Percentiles rank a stretch among this genome's conserved stretches.
Evolutionary conservation across 148 eudicot genomes (phyloP).

Genomic region (Simmondsia chinensis): DNA sequence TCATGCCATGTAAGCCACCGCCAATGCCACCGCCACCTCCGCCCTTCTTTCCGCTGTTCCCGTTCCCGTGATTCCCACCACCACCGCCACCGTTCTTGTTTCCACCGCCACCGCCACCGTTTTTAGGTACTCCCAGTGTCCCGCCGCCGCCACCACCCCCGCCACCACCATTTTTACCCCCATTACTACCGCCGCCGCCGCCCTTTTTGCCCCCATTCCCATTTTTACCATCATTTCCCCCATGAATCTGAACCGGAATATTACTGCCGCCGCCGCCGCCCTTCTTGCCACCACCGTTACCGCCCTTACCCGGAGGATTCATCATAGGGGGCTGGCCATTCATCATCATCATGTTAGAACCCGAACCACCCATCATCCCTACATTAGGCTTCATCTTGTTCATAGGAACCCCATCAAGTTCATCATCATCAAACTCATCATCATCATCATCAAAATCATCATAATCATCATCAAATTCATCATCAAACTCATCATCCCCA

Average conservation of each 20-base stretch:
- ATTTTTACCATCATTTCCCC: too few species aligned
- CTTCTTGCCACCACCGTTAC: constrained; percentile 7
- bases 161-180: constrained; percentile 5
- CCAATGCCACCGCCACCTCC: too few species aligned
- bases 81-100: constrained; percentile 18
- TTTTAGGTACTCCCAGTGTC: constrained; percentile 1
- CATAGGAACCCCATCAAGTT: constrained; percentile 25
- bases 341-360: too few species aligned
- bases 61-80: constrained; percentile 21
- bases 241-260: constrained; percentile 24
- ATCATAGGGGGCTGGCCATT: constrained; percentile 12
- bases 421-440: constrained; percentile 52
- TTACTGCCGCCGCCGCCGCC: constrained; percentile 15
- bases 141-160: too few species aligned
- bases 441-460: constrained; percentile 23
- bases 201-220: constrained; percentile 18
- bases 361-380: constrained; percentile 15
- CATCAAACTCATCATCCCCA: constrained; percentile 21
- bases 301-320: constrained; percentile 23
- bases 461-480: constrained; percentile 25
- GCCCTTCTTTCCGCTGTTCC: constrained; percentile 27
- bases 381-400: constrained; percentile 48
- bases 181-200: constrained; percentile 40
- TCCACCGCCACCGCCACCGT: constrained; percentile 9
- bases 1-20: constrained; percentile 36